phyloP scores from a whole-genome alignment of 179 eudicot genomes.

The Sideroxylon spinosum region DNA sequence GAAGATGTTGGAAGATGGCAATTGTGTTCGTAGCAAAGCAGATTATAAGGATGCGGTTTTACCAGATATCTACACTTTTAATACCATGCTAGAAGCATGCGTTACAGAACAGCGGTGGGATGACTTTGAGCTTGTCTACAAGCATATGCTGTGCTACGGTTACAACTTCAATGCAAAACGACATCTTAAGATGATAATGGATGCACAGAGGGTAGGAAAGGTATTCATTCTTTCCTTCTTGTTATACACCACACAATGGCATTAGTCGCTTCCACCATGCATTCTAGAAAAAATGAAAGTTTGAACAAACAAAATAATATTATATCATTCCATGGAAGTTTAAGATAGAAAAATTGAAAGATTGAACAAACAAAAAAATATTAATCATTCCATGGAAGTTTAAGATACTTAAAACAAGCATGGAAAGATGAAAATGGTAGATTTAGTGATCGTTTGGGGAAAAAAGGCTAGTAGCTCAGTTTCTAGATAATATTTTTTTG shows the following conservation, averaged over 20 bases:
- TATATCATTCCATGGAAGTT: not conserved
- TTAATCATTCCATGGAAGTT: not conserved
- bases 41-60: slow-evolving; percentile 33
- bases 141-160: slow-evolving; percentile 60
- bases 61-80: slow-evolving; percentile 72
- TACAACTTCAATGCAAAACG: slow-evolving; percentile 69
- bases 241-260: not conserved
- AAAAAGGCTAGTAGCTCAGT: too few species aligned
- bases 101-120: slow-evolving; percentile 52
- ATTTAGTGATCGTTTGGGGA: too few species aligned
- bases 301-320: not conserved
- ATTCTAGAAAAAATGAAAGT: not conserved
- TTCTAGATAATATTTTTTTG: too few species aligned
- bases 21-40: slow-evolving; percentile 17
- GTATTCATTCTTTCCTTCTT: slow-evolving; percentile 32
- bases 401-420: not conserved
- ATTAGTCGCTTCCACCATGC: not conserved
- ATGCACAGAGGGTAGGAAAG: slow-evolving; percentile 70
- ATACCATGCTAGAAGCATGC: slow-evolving; percentile 67
- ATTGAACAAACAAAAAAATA: not conserved
- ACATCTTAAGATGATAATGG: slow-evolving; percentile 69
- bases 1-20: slow-evolving; percentile 34
- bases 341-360: not conserved
- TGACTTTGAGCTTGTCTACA: slow-evolving; percentile 58
- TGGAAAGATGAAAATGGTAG: not conserved